Conservation (phyloP, 1,284 basidiomycete species). For the Rhodotorula sp. region DNA sequence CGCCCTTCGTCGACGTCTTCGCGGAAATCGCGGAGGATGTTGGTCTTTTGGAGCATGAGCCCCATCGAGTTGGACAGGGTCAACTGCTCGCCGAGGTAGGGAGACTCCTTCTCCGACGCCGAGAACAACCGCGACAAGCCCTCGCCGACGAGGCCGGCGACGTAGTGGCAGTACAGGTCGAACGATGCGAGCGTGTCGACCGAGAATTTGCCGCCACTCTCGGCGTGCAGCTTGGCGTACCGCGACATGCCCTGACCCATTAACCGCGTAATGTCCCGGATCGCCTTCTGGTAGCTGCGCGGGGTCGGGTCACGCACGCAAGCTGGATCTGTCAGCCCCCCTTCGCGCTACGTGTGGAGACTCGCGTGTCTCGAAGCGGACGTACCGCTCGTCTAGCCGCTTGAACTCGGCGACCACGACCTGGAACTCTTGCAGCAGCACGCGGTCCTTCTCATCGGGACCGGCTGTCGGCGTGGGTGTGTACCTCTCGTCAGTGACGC, state of each 20-base stretch:
- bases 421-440: slow-evolving; percentile 82
- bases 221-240: slow-evolving; percentile 76
- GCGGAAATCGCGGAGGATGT: slow-evolving; percentile 92
- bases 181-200: slow-evolving; percentile 77
- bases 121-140: slow-evolving; percentile 88
- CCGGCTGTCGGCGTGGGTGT: slow-evolving; percentile 52
- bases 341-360: neutral
- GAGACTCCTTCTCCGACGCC: slow-evolving; percentile 78
- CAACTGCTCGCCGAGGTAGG: slow-evolving; percentile 75
- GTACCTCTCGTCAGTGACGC: neutral
- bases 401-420: slow-evolving; percentile 79
- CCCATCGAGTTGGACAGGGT: slow-evolving; percentile 93
- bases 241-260: slow-evolving; percentile 97
- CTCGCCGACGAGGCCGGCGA: slow-evolving; percentile 96
- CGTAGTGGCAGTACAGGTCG: slow-evolving; percentile 98
- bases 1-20: slow-evolving; percentile 85
- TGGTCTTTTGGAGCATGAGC: slow-evolving; percentile 95
- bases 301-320: neutral
- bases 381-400: slow-evolving; percentile 63
- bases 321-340: neutral
- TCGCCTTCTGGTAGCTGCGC: slow-evolving; percentile 72
- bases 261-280: slow-evolving; percentile 74
- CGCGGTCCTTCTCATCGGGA: slow-evolving; percentile 84
- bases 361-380: slow-evolving; percentile 16
- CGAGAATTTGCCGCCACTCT: slow-evolving; percentile 53